These are phyloP conservation scores for Penicillium verrucosum DNA, from an alignment of 2,329 filamentous ascomycete genomes.

Conservation along the genomic window DNA sequence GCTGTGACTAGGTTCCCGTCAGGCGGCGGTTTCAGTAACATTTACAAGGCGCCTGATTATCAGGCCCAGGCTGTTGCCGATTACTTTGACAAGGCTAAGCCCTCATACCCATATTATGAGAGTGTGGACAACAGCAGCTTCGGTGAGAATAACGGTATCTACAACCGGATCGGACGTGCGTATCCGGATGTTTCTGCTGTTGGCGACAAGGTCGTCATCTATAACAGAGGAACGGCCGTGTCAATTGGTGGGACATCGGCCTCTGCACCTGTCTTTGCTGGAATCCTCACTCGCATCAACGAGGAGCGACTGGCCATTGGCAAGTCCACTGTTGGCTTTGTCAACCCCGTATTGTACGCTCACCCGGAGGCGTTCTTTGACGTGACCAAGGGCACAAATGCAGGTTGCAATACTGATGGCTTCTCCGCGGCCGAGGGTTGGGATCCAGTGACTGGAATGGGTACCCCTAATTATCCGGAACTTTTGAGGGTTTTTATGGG, in stretches of 20 bases:
- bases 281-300: constrained; percentile 55
- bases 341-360: constrained; percentile 46
- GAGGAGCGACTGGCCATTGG: constrained; percentile 51
- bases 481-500: constrained; percentile 34
- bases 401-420: constrained; percentile 30
- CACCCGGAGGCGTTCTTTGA: constrained; percentile 34
- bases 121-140: constrained; percentile 33
- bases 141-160: constrained; percentile 28
- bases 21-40: constrained; percentile 45
- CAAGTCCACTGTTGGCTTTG: constrained; percentile 52
- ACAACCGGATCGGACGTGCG: constrained; percentile 35
- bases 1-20: constrained; percentile 39
- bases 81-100: constrained; percentile 32
- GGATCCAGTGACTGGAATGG: constrained; percentile 37
- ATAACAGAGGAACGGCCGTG: constrained; percentile 21
- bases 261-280: constrained; percentile 54
- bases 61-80: constrained; percentile 36
- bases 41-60: constrained; percentile 41
- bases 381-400: constrained; percentile 30
- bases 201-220: constrained; percentile 37
- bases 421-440: constrained; percentile 29
- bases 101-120: constrained; percentile 31
- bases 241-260: constrained; percentile 39
- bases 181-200: constrained; percentile 40
- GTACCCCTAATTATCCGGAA: constrained; percentile 33